Conservation (phyloP, 345 rosid species). For the Mallotus nudiflorus region DNA sequence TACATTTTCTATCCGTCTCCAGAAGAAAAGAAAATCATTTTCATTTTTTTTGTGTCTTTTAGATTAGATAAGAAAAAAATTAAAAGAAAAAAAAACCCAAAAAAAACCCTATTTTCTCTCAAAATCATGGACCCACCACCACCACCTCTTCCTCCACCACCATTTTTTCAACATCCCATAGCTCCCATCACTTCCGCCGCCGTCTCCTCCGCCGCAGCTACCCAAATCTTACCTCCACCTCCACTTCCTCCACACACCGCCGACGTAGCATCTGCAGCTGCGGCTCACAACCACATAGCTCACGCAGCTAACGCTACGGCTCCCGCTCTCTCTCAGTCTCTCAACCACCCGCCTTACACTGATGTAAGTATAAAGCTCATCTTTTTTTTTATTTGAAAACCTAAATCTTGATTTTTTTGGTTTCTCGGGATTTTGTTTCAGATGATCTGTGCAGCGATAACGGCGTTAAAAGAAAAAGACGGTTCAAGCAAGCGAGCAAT, state of each 20-base stretch:
- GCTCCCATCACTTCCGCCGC: not conserved
- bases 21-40: no score
- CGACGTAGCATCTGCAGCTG: not conserved
- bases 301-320: constrained; percentile 17
- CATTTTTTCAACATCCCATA: not conserved
- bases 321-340: not conserved
- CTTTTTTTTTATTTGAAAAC: not conserved
- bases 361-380: constrained; percentile 17
- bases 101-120: not conserved
- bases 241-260: not conserved
- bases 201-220: not conserved
- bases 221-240: not conserved
- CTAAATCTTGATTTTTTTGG: not conserved
- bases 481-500: constrained; percentile 90
- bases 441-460: constrained; percentile 78
- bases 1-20: not conserved
- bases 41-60: not conserved
- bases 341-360: constrained; percentile 24
- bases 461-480: constrained; percentile 58
- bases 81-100: not conserved
- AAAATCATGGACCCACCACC: constrained; percentile 27
- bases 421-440: constrained; percentile 14
- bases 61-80: not conserved
- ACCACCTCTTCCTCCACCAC: constrained; percentile 3
- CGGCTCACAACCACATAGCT: constrained; percentile 15